Percentiles rank a stretch among this genome's conserved stretches.
These are phyloP conservation scores for Penicillium herquei DNA, from an alignment of 495 filamentous ascomycete species.

Conservation along the genomic window DNA sequence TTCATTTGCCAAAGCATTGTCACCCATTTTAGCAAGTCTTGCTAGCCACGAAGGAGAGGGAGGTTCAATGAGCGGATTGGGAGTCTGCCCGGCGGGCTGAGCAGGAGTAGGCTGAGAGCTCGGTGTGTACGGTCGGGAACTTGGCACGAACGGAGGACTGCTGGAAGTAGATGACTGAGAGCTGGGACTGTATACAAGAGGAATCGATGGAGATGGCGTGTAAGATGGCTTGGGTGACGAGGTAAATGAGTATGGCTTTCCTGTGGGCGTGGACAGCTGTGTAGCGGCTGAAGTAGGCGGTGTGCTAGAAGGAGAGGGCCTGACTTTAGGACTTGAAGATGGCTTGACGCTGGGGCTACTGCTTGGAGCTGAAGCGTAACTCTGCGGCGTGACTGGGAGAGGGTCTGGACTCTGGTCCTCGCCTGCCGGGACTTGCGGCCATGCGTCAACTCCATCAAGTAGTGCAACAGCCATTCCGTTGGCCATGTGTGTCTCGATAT, in stretches of 20 bases:
- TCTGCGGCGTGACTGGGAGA: not conserved
- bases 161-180: not conserved
- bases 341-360: not conserved
- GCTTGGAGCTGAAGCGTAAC: not conserved
- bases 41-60: not conserved
- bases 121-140: not conserved
- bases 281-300: not conserved
- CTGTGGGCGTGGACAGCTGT: not conserved
- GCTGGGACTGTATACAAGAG: not conserved
- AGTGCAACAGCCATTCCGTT: conserved; percentile 48
- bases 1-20: not conserved
- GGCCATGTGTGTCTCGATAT: conserved; percentile 49
- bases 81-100: not conserved
- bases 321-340: not conserved
- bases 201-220: not conserved
- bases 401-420: conserved; percentile 18
- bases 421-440: conserved; percentile 44
- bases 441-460: conserved; percentile 50
- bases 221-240: not conserved
- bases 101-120: not conserved
- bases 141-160: not conserved
- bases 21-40: not conserved
- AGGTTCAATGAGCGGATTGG: not conserved
- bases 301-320: not conserved
- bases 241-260: not conserved